phyloP scores from a whole-genome alignment of 192 early-diverging fungal genomes.

The Coemansia sp. region DNA sequence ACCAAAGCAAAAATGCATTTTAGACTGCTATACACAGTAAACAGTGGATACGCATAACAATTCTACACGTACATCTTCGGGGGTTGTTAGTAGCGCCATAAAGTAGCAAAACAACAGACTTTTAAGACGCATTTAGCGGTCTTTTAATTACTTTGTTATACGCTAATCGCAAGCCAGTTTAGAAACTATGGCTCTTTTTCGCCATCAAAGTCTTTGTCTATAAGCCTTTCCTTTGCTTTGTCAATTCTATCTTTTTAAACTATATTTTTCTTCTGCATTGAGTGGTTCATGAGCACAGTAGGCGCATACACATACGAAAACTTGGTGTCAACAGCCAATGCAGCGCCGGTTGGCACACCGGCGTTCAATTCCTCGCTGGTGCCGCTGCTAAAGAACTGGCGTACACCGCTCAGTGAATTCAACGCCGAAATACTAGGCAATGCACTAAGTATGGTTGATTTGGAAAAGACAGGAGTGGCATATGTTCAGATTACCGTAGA shows the following conservation, averaged over 20 bases:
- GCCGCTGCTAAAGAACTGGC: constrained; percentile 10
- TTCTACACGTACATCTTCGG: not conserved
- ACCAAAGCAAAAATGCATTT: not conserved
- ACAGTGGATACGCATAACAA: no score
- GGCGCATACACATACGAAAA: constrained; percentile 4
- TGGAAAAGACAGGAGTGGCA: constrained; percentile 3
- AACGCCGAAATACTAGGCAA: not conserved
- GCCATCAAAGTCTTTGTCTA: no score
- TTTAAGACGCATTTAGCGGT: no score
- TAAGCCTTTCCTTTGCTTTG: not conserved
- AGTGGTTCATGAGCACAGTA: not conserved
- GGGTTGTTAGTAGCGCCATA: not conserved
- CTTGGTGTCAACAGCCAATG: constrained; percentile 2
- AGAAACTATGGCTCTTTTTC: no score
- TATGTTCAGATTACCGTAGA: constrained; percentile 32
- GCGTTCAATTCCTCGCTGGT: not conserved
- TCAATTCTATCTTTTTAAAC: not conserved
- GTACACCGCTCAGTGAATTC: not conserved
- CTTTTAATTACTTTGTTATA: no score
- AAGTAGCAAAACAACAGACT: no score
- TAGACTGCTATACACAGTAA: no score
- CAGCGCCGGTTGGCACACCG: not conserved
- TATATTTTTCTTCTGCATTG: not conserved
- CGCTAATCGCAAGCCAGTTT: no score
- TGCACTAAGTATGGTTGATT: not conserved